Evolutionary conservation across 352 stramenopile genomes (phyloP), one percentile per base, ranked within the genome.

Genomic region (Pythium phragmitis): DNA sequence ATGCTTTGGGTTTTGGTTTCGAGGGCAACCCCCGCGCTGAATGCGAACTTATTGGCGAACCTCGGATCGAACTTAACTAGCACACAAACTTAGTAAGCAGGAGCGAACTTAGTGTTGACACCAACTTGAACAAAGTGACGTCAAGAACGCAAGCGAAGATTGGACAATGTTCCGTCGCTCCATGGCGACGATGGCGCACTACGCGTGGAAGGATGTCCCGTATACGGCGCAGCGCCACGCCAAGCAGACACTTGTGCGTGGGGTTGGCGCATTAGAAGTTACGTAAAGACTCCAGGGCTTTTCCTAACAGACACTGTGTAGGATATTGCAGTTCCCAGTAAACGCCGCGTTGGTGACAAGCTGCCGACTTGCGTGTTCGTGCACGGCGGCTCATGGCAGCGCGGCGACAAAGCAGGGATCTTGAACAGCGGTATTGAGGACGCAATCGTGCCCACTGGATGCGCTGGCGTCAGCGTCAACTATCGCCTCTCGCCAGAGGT

Each of bases 321-420:
- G 74, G 82, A 95, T 56, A 85, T 95, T 37, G 72, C 84, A 3
- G 77, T 88, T 3, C 84, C 86, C 26, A 72, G 54, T 3, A 57
- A 55, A 26, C 63, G 65, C 13, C 63, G 67, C 68, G 4, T 45
- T 13, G 19, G 67, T 19, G 48, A 63, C 12, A 80, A 77, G 43
- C 67, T 87, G 7, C 80, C 82, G 3, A 87, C 85, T 0, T 91
- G 82, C 52, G 75, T 96, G 49, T 96, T 94, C 56, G 74, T 96
- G 4, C 87, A 96, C 53, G 87, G 87, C 28, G 87, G 87, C 21
- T 88, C 87, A 13, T 96, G 87, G 87, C 85, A 94, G 63, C 82
- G 85, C 6, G 87, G 87, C 12, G 85, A 92, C 70, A 96, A 96
- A 57, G 75, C 59, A n/a, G 82, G 74, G 3, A 58, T 66, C 1